These are phyloP conservation scores for Wickerhamomyces sydowiorum DNA, from an alignment of 805 yeast species.

Conservation along the genomic window DNA sequence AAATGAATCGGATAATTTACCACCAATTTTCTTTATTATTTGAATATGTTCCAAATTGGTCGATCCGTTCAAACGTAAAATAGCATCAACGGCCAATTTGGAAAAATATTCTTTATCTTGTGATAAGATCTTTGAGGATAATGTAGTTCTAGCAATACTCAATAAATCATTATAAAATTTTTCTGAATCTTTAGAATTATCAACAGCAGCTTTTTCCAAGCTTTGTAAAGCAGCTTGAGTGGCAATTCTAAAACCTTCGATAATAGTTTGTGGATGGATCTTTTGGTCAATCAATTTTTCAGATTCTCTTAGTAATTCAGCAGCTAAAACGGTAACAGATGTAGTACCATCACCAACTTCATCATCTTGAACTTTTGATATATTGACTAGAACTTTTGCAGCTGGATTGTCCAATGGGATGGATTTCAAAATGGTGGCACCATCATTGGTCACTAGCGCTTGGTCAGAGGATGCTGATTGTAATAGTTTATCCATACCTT, in stretches of 20 bases:
- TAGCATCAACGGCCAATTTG: conserved; percentile 89
- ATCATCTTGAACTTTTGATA: conserved; percentile 94
- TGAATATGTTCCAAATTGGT: conserved; percentile 87
- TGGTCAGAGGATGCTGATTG: conserved; percentile 80
- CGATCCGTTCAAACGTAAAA: conserved; percentile 86
- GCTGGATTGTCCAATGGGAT: conserved; percentile 97
- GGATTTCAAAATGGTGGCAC: conserved; percentile 91
- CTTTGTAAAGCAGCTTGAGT: conserved; percentile 77
- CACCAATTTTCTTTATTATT: conserved; percentile 90
- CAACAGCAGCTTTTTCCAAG: conserved; percentile 71
- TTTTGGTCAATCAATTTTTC: conserved; percentile 86
- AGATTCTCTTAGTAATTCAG: conserved; percentile 91
- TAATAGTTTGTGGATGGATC: conserved; percentile 96
- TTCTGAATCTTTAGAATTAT: conserved; percentile 73
- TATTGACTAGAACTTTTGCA: conserved; percentile 91
- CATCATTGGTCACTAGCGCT: conserved; percentile 90
- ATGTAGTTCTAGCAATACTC: conserved; percentile 87
- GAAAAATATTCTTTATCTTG: conserved; percentile 92
- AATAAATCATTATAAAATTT: conserved; percentile 64
- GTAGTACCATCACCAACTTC: conserved; percentile 99
- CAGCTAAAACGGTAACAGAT: conserved; percentile 85
- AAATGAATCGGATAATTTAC: conserved; percentile 84
- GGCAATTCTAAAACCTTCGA: conserved; percentile 92
- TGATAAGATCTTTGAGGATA: conserved; percentile 88
- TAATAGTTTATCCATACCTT: conserved; percentile 95